Percentiles rank a stretch among this genome's conserved stretches.
These are phyloP conservation scores for Cucurbita argyrosperma DNA, from an alignment of 306 rosid genomes.

Conservation along the genomic window DNA sequence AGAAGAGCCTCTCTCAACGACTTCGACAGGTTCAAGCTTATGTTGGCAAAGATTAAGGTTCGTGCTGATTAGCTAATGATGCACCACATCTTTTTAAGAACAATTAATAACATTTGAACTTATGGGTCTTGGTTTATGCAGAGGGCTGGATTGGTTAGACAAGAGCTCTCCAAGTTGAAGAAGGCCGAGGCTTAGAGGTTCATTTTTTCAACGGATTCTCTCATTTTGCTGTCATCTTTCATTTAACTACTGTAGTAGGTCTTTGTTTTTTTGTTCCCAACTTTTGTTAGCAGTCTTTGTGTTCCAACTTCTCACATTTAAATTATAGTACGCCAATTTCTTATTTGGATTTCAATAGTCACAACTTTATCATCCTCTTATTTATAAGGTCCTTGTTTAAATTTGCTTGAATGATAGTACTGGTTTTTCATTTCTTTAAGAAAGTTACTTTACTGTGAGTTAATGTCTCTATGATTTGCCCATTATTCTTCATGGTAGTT, in stretches of 20 bases:
- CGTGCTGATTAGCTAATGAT: neutral
- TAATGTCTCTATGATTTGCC: too few relatives aligned
- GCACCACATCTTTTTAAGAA: neutral
- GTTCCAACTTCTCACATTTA: neutral
- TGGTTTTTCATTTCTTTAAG: neutral
- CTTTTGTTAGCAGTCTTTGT: neutral
- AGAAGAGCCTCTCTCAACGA: constrained; percentile 64
- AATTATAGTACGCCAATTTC: neutral
- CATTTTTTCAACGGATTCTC: neutral
- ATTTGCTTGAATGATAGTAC: neutral
- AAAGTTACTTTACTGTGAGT: neutral
- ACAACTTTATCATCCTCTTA: neutral
- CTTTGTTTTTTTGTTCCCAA: neutral
- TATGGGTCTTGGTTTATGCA: constrained; percentile 18
- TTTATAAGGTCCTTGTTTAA: neutral
- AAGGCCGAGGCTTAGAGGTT: constrained; percentile 38
- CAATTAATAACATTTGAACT: neutral
- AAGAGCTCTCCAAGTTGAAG: constrained; percentile 68
- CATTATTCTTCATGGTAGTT: too few relatives aligned
- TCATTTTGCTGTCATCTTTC: neutral
- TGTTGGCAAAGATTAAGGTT: constrained; percentile 95
- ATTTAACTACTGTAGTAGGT: neutral
- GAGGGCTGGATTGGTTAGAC: constrained; percentile 74
- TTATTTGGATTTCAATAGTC: neutral
- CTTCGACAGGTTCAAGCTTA: constrained; percentile 85